phyloP scores from a whole-genome alignment of 2,329 filamentous ascomycete species.

The Colletotrichum sp. region DNA sequence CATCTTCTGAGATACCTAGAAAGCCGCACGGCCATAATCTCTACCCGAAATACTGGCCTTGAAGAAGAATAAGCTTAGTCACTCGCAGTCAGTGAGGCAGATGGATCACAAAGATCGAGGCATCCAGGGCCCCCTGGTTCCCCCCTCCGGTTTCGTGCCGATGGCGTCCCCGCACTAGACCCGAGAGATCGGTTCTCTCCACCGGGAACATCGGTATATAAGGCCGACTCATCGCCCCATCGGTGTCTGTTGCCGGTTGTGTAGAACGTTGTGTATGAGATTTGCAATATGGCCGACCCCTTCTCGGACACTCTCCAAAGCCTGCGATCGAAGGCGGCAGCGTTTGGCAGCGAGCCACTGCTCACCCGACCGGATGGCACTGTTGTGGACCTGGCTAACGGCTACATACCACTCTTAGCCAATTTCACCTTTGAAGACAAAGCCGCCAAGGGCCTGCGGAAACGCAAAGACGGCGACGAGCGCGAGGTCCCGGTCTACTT shows the following conservation, averaged over 20 bases:
- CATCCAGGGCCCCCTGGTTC: background rate
- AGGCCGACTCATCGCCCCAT: background rate
- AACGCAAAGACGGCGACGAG: background rate
- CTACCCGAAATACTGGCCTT: background rate
- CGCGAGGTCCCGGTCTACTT: background rate
- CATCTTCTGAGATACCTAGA: background rate
- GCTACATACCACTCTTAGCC: background rate
- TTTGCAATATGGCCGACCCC: background rate
- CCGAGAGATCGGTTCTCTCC: background rate
- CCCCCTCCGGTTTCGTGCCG: background rate
- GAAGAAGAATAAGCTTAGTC: accelerated
- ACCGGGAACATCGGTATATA: background rate
- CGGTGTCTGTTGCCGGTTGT: too few relatives aligned
- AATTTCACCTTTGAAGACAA: conserved; percentile 4
- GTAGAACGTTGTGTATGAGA: background rate
- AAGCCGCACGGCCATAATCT: background rate
- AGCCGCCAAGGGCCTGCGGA: background rate
- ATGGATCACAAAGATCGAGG: background rate
- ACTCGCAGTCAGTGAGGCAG: accelerated
- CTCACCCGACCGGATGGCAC: background rate
- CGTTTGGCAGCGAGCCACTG: background rate
- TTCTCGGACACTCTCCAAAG: background rate
- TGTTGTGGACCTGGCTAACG: background rate
- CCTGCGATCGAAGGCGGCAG: background rate
- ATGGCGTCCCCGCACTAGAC: background rate